Conservation (phyloP, 768 basidiomycete genomes). For the Boletus fagicola region DNA sequence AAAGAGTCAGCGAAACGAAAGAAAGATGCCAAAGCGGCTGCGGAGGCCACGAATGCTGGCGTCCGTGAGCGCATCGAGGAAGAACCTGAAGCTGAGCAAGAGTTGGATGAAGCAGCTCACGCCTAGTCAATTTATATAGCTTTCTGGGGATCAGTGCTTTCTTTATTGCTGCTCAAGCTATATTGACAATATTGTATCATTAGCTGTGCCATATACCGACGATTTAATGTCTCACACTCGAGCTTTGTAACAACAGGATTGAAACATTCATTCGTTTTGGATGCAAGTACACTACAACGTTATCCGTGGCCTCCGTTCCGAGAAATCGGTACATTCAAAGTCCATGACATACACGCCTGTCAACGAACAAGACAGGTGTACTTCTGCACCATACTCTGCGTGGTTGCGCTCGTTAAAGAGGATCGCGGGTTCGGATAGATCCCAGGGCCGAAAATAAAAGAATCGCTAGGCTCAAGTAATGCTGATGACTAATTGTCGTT, state of each 20-base stretch:
- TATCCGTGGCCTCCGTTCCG: not conserved
- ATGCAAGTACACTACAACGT: not conserved
- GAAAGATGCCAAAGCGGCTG: conserved; percentile 66
- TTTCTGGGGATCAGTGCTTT: not conserved
- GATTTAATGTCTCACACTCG: not conserved
- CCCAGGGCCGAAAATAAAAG: not conserved
- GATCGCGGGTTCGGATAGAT: not conserved
- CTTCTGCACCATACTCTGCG: not conserved
- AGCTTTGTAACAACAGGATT: not conserved
- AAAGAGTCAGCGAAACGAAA: conserved; percentile 87
- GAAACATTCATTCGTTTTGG: not conserved
- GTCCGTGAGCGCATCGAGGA: conserved; percentile 69
- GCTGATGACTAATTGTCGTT: not conserved
- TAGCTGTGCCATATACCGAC: conserved; percentile 13
- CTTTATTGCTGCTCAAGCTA: conserved; percentile 1
- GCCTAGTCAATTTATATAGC: not conserved
- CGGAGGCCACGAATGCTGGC: conserved; percentile 42
- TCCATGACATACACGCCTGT: not conserved
- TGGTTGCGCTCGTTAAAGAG: not conserved
- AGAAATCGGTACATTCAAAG: not conserved
- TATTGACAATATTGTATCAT: conserved; percentile 13
- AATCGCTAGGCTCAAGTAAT: not conserved
- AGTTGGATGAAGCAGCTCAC: conserved; percentile 33
- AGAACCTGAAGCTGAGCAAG: conserved; percentile 66
- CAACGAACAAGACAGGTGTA: not conserved